Conservation (phyloP, 2,329 filamentous ascomycete genomes). For the Ophiostoma piceae region DNA sequence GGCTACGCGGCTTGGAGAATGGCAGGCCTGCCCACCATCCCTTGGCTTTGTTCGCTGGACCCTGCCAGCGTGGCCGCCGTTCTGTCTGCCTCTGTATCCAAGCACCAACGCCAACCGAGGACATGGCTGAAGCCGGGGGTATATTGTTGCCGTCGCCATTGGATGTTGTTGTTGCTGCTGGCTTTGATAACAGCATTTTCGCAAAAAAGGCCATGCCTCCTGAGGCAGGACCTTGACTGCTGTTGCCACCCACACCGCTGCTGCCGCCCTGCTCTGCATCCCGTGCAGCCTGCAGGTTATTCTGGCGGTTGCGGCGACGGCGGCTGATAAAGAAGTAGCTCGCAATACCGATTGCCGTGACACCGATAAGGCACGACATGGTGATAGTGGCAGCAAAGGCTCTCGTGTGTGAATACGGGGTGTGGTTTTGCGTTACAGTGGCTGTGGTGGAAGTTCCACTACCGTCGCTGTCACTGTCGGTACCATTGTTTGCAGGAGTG, state of each 20-base stretch:
- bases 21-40: slow-evolving; percentile 1
- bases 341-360: background rate
- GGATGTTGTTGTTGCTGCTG: background rate
- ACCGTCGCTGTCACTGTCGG: background rate
- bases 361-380: slow-evolving; percentile 15
- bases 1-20: background rate
- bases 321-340: background rate
- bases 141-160: background rate
- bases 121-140: background rate
- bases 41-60: background rate
- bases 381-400: slow-evolving; percentile 18
- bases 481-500: background rate
- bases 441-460: background rate
- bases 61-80: slow-evolving; percentile 7
- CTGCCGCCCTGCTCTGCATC: background rate
- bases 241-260: background rate
- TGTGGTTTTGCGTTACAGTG: background rate
- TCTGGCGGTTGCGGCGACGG: background rate
- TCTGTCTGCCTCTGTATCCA: slow-evolving; percentile 13
- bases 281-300: background rate
- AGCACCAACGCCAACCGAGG: slow-evolving; percentile 21
- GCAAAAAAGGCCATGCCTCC: background rate
- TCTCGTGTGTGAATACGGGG: background rate
- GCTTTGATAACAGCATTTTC: background rate
- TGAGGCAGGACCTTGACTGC: background rate